Evolutionary conservation across 371 early-diverging fungal species (phyloP), one percentile per base, ranked within the genome.

Genomic region (Agmasoma carcini): DNA sequence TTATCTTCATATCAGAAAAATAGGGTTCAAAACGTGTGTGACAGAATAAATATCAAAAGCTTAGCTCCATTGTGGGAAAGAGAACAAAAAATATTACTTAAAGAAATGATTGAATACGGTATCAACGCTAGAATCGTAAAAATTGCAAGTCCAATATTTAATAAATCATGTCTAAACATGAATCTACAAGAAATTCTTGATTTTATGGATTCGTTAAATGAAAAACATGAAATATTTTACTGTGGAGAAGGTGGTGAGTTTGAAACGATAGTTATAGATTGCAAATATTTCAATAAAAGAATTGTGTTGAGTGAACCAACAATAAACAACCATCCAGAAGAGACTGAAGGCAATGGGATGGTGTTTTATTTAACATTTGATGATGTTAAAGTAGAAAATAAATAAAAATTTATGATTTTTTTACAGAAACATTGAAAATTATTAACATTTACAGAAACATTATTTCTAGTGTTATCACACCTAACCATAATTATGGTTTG

Each of bases 171-270:
- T 39, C 36, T 75, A 31, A 54, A 49, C 19, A 59, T 54, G 33
- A 31, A 46, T 6, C 19, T 62, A 2, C 27, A 48, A 37, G 60
- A 69, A 33, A 53, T 72, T 29, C 44, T 48, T 27, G 57, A 52
- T 14, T 55, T 47, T 33, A 20, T 58, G 44, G 37, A 34, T 7
- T 36, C 20, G 0, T 25, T 41, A 29, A 55, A 25, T 9, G 41
- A 80, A 59, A 88, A 81, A 65, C 2, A 31, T 17, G 61, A 84
- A 25, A 69, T 84, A 19, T 87, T 96, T 72, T 79, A 86, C 5
- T 92, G 93, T 71, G 99, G 97, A 36, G 99, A 98, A 75, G 99
- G 99, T 39, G 99, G 99, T 19, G 97, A 98, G 75, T 98, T 85
- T 69, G 99, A 98, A 71, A 86, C 90, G 7, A 78, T 94, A 40